Evolutionary conservation across 2,329 filamentous ascomycete genomes (phyloP).

Genomic region (Cladosporium phlei): DNA sequence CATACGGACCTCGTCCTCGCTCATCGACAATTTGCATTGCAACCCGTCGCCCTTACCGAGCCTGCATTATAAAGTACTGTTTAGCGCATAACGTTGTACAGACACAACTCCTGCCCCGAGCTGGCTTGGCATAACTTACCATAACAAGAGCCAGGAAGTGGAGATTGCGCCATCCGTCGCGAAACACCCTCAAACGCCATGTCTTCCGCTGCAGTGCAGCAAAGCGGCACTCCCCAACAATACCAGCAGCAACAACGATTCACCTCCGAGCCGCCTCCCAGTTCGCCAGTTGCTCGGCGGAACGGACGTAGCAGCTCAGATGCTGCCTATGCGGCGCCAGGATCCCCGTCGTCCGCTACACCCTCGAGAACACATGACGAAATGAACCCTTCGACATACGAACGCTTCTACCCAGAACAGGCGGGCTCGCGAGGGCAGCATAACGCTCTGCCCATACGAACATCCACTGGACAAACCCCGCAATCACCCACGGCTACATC

Average conservation of each 20-base stretch:
- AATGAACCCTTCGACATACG: conserved; percentile 73
- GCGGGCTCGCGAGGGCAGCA: conserved; percentile 18
- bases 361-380: conserved; percentile 46
- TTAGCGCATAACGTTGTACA: conserved; percentile 7
- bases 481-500: conserved; percentile 20
- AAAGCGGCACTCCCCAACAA: conserved; percentile 24
- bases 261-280: conserved; percentile 18
- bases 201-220: conserved; percentile 32
- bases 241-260: conserved; percentile 21
- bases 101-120: not conserved
- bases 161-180: not conserved
- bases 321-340: conserved; percentile 31
- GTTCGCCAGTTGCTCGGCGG: conserved; percentile 34
- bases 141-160: not conserved
- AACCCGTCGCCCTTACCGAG: conserved; percentile 3
- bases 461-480: conserved; percentile 18
- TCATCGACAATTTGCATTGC: conserved; percentile 13
- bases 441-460: conserved; percentile 25
- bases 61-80: conserved; percentile 9
- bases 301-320: conserved; percentile 33
- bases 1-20: conserved; percentile 2
- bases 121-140: not conserved
- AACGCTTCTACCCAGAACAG: conserved; percentile 50
- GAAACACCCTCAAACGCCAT: conserved; percentile 15
- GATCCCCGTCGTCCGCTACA: conserved; percentile 41